Evolutionary conservation across 176 grass and related monocot genomes (phyloP), one percentile per base, ranked within the genome.

Genomic region (Hsuehochloa calcarea): DNA sequence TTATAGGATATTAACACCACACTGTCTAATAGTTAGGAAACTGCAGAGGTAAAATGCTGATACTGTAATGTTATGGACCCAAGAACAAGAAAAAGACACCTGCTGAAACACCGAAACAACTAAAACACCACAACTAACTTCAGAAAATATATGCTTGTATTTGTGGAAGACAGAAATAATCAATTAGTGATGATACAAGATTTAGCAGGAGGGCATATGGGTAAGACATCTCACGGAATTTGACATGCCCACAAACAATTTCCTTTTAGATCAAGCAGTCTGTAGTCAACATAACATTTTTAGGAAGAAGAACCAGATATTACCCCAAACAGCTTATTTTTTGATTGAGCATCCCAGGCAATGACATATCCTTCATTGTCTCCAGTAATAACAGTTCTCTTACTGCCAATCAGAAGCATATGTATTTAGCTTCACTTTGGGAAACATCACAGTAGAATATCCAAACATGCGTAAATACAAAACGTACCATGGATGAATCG

Each of bases 311-410:
- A 67, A 46, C 8, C 65, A 52, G 22, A 62, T 15, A 61, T 73
- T 84, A 95, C 93, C 90, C 88, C 93, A 55, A 83, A 43, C 40
- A 90, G 49, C 65, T 88, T 95, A 83, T 92, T 95, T 85, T 82
- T 88, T 61, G n/a, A 83, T 61, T 83, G 59, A 72, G 78, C 65
- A 86, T 95, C 85, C 90, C 1, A 92, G 2, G 70, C 61, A 72
- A 92, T 92, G 66, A 82, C 16, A 67, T 82, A 85, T 76, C 93
- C 93, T 82, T 84, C 83, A 85, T 90, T 85, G 78, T 95, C 93
- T 86, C 90, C 93, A 19, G 88, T 91, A 86, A 91, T 59, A 85
- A 95, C 93, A 25, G 64, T 89, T 80, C 70, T 81, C 14, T 86
- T 76, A 70, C 83, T 93, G 90, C 27, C 75, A 73, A 85, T 83